Base-by-base conservation (phyloP, 1,284 basidiomycete genomes). In the Apiotrichum akiyoshidainum region DNA sequence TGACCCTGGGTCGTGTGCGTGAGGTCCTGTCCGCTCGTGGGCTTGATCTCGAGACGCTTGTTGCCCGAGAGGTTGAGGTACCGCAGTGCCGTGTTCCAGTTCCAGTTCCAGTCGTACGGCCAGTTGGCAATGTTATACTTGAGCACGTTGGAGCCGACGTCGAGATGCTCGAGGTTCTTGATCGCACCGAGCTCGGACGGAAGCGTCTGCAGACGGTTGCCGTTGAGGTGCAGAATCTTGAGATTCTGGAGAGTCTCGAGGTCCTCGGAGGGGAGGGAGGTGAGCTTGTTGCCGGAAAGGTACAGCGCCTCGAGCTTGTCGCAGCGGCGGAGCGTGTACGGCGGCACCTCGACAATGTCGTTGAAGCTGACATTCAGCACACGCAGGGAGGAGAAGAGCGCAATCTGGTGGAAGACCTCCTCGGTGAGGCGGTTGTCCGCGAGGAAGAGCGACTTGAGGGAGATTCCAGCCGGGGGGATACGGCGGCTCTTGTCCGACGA, bases 91-190 rank as follows among this genome's bases (percentile, higher is more conserved):
- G 87, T 86, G 75, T 98, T 99, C 82, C 93, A 96, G 76, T 98
- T 98, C 96, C 96, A 99, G 77, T 99, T 99, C 95, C 95, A 99
- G 79, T 99, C 96, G 78, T 95, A 99, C 71, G 95, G 91, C 88
- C 88, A 95, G 72, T 99, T 99, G 69, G 92, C 90, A 66, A 98
- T 94, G 74, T 99, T 99, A 79, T 99, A 99, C 83, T 92, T 94
- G 77, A 99, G 82, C 54, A 87, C 79, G 74, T 99, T 99, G 75
- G 89, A 94, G 9, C 95, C 94, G 2, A 92, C 96, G 73, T 99
- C 96, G 61, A 99, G 82, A 33, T 89, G 85, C 61, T 84, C 85
- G 66, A 99, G 80, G 58, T 84, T 87, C 71, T 85, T 84, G 65
- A 98, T 83, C 71, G 90, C 90, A 39, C 87, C 88, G 46, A 99